phyloP scores from a whole-genome alignment of 2,329 filamentous ascomycete species.

The Alternaria rosae region DNA sequence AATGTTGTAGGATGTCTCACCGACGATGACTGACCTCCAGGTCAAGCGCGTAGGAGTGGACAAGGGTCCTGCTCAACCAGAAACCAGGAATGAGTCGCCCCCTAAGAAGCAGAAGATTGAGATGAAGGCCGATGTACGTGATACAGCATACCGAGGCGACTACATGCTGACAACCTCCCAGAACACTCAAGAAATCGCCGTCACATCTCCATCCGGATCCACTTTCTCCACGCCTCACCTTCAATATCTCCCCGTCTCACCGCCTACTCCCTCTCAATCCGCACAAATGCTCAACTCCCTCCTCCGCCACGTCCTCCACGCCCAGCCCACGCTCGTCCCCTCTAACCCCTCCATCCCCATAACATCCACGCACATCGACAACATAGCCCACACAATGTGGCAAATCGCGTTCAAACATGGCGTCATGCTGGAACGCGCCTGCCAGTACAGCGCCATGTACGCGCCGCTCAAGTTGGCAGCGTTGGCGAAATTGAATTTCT shows the following conservation, averaged over 20 bases:
- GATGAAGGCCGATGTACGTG: background rate
- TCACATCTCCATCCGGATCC: background rate
- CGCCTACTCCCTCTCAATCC: background rate
- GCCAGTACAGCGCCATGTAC: constrained; percentile 17
- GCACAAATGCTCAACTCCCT: background rate
- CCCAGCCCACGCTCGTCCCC: background rate
- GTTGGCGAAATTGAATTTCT: constrained; percentile 26
- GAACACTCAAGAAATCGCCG: background rate
- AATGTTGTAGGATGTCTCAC: background rate
- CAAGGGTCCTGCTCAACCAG: background rate
- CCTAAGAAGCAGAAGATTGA: constrained; percentile 10
- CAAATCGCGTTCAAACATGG: constrained; percentile 12
- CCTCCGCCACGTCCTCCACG: background rate
- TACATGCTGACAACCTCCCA: background rate
- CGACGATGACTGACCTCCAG: background rate
- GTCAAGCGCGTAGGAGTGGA: background rate
- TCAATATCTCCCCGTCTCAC: background rate
- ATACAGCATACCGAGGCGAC: background rate
- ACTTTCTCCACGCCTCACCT: background rate
- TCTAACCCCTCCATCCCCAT: background rate
- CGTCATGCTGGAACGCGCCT: constrained; percentile 6
- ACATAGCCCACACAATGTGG: constrained; percentile 24
- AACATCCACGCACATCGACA: constrained; percentile 9
- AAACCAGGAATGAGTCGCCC: background rate
- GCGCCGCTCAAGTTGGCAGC: constrained; percentile 17